These are phyloP conservation scores for Globisporangium echinulatum DNA, from an alignment of 352 stramenopile genomes.

Conservation along the genomic window DNA sequence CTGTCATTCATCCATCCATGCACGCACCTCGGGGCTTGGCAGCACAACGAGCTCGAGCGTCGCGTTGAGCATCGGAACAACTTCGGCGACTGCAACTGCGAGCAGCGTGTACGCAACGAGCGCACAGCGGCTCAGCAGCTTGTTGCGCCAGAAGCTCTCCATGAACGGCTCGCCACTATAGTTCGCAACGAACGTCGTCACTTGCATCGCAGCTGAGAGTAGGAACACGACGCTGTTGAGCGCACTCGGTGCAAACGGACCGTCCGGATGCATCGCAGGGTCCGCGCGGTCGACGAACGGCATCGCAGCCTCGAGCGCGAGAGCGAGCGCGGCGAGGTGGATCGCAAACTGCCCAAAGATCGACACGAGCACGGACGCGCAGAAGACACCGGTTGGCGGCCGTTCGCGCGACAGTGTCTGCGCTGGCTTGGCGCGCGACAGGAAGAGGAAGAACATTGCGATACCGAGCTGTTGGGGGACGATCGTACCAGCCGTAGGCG, in stretches of 20 bases:
- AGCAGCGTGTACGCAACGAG: constrained; percentile 25
- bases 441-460: constrained; percentile 51
- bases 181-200: constrained; percentile 51
- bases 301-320: constrained; percentile 37
- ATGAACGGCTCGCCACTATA: constrained; percentile 52
- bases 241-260: constrained; percentile 90
- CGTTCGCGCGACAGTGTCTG: constrained; percentile 67
- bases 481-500: no score
- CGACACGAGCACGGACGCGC: constrained; percentile 69
- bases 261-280: constrained; percentile 55
- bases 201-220: constrained; percentile 68
- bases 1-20: constrained; percentile 12
- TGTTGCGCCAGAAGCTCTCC: constrained; percentile 41
- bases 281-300: constrained; percentile 58
- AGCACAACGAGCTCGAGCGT: constrained; percentile 34
- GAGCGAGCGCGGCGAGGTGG: constrained; percentile 81
- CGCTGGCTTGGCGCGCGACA: constrained; percentile 80
- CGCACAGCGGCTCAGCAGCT: constrained; percentile 24
- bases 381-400: constrained; percentile 90
- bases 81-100: constrained; percentile 20
- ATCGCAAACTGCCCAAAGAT: constrained; percentile 90
- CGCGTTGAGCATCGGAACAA: constrained; percentile 24
- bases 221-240: constrained; percentile 95
- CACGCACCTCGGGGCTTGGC: constrained; percentile 26
- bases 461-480: constrained; percentile 22